Base-by-base conservation (phyloP, 768 basidiomycete genomes). In the Kwoniella dejecticola region DNA sequence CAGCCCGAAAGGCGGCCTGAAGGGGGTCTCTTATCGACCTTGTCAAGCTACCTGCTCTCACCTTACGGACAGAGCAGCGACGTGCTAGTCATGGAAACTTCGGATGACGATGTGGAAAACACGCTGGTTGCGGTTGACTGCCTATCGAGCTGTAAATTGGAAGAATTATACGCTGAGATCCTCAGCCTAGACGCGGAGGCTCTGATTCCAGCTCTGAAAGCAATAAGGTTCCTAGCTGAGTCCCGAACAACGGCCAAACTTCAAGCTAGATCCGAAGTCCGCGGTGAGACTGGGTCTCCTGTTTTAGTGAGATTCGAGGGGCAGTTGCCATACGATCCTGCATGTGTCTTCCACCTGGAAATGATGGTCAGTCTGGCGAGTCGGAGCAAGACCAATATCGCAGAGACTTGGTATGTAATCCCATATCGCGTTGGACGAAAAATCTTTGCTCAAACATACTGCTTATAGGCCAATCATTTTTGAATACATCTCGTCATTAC, bases 1-100 rank as follows among this genome's bases (percentile, higher is more conserved):
- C 84, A 85, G 48, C 79, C 85, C 44, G 82, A 86, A 46, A 68
- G 76, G 19, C 66, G 81, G 15, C 65, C 79, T 21, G 95, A 98
- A 59, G 90, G 89, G n/a, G 96, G 96, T 19, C 81, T 99, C 19
- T 82, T 99, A 13, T 98, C 94, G 8, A 86, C 96, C 0, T 78
- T 99, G 54, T 98, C 95, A 1, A 94, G 91, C 0, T 99, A 99
- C 78, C 83, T 99, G 66, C 88, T 99, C 84, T 95, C 94, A 6
- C 96, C 96, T 0, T 98, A 98, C 72, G 85, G 85, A 15, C 71
- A 84, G 23, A 88, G 85, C 68, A 82, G 85, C 4, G 92, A 95
- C n/a, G 82, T 84, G 23, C 79, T 87, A n/a, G 84, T 90, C 1
- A 87, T 89, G 1, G 89, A 91, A 70, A 89, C 90, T n/a, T 93